A percentile compares a stretch with the other conserved stretches of the same genome.
phyloP scores from a whole-genome alignment of 2,329 filamentous ascomycete species.

The Trichoderma atroviride region DNA sequence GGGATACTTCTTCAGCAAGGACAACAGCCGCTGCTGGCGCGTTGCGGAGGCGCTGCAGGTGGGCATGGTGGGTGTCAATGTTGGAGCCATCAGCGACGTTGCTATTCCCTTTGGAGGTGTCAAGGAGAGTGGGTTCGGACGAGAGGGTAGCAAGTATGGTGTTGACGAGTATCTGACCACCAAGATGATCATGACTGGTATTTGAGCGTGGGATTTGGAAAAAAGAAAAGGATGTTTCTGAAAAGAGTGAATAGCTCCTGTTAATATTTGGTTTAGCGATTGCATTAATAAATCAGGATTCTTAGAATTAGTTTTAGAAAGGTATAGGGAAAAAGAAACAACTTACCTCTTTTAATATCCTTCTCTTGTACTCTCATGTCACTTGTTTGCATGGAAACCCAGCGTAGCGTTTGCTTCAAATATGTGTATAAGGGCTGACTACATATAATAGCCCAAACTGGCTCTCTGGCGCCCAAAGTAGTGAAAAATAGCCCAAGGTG shows the following conservation, averaged over 20 bases:
- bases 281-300: background rate
- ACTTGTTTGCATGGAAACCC: background rate
- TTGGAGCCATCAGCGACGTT: background rate
- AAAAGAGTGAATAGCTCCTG: background rate
- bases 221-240: background rate
- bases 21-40: slow-evolving; percentile 46
- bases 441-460: background rate
- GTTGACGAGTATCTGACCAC: background rate
- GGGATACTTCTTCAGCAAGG: slow-evolving; percentile 69
- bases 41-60: slow-evolving; percentile 59
- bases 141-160: background rate
- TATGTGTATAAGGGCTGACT: background rate
- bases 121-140: background rate
- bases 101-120: background rate
- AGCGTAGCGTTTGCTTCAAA: background rate
- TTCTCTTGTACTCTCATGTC: background rate
- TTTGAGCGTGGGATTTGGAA: background rate
- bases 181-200: background rate
- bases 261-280: background rate
- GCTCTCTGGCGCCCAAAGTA: background rate
- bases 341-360: background rate
- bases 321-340: background rate
- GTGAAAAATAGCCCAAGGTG: background rate
- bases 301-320: background rate
- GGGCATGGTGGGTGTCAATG: slow-evolving; percentile 60